These are phyloP conservation scores for Hanseniaspora occidentalis DNA, from an alignment of 805 yeast genomes.

Conservation along the genomic window DNA sequence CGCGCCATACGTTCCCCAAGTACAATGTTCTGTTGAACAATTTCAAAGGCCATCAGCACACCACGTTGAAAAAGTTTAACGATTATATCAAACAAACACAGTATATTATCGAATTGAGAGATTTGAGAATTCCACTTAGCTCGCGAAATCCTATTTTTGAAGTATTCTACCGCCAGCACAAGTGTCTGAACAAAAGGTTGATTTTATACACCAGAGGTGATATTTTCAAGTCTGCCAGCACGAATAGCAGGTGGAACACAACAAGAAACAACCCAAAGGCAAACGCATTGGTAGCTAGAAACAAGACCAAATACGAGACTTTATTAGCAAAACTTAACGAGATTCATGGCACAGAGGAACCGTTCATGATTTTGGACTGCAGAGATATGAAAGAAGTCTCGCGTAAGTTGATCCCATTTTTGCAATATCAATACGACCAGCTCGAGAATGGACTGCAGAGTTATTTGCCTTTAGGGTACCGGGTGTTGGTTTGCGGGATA, in stretches of 20 bases:
- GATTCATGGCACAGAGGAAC: neutral
- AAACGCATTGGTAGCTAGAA: too few species aligned
- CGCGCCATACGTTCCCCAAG: slow-evolving; percentile 62
- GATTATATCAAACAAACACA: slow-evolving; percentile 70
- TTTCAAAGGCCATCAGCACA: slow-evolving; percentile 84
- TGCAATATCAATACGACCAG: slow-evolving; percentile 2
- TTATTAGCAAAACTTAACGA: neutral
- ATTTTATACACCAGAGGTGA: neutral
- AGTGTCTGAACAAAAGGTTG: neutral
- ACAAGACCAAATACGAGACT: neutral
- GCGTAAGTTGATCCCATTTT: slow-evolving; percentile 13
- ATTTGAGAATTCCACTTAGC: slow-evolving; percentile 78
- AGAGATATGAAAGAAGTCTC: neutral
- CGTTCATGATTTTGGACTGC: neutral
- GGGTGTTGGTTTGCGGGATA: slow-evolving; percentile 78
- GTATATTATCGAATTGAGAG: slow-evolving; percentile 73
- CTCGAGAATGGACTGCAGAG: slow-evolving; percentile 14
- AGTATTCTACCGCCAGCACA: too few species aligned
- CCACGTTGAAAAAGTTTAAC: slow-evolving; percentile 57
- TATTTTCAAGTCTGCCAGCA: too few species aligned
- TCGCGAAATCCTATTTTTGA: slow-evolving; percentile 75
- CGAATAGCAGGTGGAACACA: too few species aligned
- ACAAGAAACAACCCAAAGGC: too few species aligned
- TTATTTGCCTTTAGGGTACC: slow-evolving; percentile 68
- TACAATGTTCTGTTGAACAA: slow-evolving; percentile 55